Percentiles rank a stretch among this genome's conserved stretches.
Conservation (phyloP, 257 asterid species). For the Solanum chiquidenum region DNA sequence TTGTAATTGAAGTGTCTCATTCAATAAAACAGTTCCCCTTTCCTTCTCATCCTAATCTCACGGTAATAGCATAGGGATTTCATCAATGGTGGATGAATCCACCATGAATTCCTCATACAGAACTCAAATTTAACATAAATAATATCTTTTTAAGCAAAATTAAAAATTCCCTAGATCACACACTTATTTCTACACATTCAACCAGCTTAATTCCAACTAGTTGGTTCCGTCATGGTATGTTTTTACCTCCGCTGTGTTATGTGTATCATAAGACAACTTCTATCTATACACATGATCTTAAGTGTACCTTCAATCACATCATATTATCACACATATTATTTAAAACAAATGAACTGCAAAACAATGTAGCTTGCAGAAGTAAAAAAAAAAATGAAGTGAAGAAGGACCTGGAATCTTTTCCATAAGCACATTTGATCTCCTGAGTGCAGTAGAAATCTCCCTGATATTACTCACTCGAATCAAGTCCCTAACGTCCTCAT, state of each 20-base stretch:
- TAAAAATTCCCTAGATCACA: background rate
- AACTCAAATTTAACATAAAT: background rate
- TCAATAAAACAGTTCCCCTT: background rate
- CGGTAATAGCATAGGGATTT: background rate
- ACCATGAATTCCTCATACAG: background rate
- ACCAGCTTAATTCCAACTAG: background rate
- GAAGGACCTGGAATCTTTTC: conserved; percentile 42
- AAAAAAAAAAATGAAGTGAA: background rate
- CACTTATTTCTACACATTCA: background rate
- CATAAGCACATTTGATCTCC: conserved; percentile 45
- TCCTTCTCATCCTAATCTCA: background rate
- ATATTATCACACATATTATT: background rate
- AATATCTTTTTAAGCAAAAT: background rate
- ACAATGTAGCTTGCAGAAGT: background rate
- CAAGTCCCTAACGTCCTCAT: conserved; percentile 58
- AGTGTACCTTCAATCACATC: background rate
- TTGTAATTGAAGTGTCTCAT: background rate
- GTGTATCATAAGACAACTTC: background rate
- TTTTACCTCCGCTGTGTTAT: background rate
- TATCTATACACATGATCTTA: background rate
- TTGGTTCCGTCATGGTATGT: background rate
- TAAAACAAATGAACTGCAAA: background rate
- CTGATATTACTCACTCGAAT: conserved; percentile 40
- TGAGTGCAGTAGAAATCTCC: conserved; percentile 43
- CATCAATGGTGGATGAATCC: background rate